Evolutionary conservation across 2,329 filamentous ascomycete species (phyloP).

Genomic region (Dendrostoma leiphaemia): DNA sequence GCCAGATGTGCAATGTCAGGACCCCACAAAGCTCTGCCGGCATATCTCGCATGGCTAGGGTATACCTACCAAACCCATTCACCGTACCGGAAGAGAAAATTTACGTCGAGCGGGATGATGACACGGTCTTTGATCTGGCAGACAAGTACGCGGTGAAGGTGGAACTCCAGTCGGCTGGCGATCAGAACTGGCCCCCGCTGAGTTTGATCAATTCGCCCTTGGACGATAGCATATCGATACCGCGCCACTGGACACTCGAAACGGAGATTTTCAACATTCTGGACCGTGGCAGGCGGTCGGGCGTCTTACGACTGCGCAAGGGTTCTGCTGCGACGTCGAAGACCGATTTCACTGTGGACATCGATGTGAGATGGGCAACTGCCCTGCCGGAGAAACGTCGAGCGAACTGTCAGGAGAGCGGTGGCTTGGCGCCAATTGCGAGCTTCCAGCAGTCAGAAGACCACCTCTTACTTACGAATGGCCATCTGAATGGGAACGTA

Average conservation of each 20-base stretch:
- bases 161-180: conserved; percentile 51
- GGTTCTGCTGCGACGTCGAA: conserved; percentile 26
- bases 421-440: conserved; percentile 43
- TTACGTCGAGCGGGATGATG: conserved; percentile 45
- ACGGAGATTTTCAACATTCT: conserved; percentile 42
- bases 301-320: conserved; percentile 34
- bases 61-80: conserved; percentile 49
- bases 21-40: conserved; percentile 47
- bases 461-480: conserved; percentile 30
- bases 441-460: conserved; percentile 37
- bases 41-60: conserved; percentile 43
- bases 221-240: conserved; percentile 24
- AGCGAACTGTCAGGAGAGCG: conserved; percentile 34
- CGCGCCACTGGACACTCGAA: conserved; percentile 37
- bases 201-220: conserved; percentile 33
- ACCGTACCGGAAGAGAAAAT: conserved; percentile 52
- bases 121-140: conserved; percentile 45
- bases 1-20: conserved; percentile 51
- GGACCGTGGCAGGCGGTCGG: conserved; percentile 32
- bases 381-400: conserved; percentile 34
- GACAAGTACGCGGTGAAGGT: conserved; percentile 49
- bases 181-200: conserved; percentile 51
- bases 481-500: conserved; percentile 30
- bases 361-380: conserved; percentile 47
- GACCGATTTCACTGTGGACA: conserved; percentile 48